These are phyloP conservation scores for Alternaria triticina DNA, from an alignment of 2,329 filamentous ascomycete species.

Conservation along the genomic window DNA sequence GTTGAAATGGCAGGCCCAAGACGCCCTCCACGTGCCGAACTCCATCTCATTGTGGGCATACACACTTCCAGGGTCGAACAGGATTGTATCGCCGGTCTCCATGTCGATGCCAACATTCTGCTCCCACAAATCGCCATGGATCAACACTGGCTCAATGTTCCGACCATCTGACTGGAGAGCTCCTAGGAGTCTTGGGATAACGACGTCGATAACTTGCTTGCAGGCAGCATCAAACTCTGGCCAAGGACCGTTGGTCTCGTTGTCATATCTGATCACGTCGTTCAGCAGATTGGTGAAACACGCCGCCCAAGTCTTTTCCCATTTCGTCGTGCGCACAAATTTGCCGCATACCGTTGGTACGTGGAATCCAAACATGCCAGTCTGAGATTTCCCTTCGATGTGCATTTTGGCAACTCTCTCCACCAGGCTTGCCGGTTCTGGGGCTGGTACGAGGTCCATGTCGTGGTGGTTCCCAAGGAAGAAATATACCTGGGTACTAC, in stretches of 20 bases:
- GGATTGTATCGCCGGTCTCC: not conserved
- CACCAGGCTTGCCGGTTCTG: not conserved
- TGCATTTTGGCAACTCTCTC: not conserved
- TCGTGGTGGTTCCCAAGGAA: not conserved
- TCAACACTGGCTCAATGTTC: not conserved
- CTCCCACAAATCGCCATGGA: not conserved
- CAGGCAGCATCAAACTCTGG: not conserved
- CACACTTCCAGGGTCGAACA: not conserved
- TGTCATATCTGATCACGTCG: not conserved
- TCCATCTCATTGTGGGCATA: not conserved
- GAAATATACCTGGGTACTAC: not conserved
- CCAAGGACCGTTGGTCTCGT: not conserved
- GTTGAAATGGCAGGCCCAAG: not conserved
- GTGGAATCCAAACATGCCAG: not conserved
- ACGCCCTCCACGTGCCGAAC: not conserved
- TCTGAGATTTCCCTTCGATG: not conserved
- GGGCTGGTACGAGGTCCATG: not conserved
- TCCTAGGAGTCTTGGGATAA: not conserved
- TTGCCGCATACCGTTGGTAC: not conserved
- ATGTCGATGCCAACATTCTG: not conserved
- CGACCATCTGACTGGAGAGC: not conserved
- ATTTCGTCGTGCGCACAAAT: not conserved
- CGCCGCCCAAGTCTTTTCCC: not conserved
- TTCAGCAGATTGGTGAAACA: not conserved
- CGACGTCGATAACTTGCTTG: not conserved